Evolutionary conservation across 2,329 filamentous ascomycete genomes (phyloP), one percentile per base, ranked within the genome.

Genomic region (Arthrobotrys entomopaga): DNA sequence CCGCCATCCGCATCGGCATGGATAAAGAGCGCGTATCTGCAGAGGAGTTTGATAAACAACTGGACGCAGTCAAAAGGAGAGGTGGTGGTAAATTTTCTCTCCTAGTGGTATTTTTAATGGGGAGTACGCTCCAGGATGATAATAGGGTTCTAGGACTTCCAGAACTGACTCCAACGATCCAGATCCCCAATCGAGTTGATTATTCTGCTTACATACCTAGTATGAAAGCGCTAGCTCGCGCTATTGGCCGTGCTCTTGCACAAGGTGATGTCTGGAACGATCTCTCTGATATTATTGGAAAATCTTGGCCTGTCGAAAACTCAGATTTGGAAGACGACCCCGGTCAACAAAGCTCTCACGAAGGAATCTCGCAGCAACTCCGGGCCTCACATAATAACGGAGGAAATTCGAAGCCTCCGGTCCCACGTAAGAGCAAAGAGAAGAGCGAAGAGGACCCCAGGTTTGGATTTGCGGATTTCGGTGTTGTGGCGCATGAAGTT

Each of bases 401-500:
- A 13, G 13, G 34, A 6, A 13, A 40, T 7, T 7, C 7, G 7
- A 13, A 6, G 13, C 34, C 34, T 13, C 34, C 34, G 13, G 6
- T 13, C 7, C 7, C 34, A 40, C 6, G 6, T 40, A 40, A 40
- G 13, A 7, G 3, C 13, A 46, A 43, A 10, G 16, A 48, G 5
- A 52, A 52, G n/a, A 43, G 46, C 4, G 58, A 52, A 3, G 46
- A 52, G 1, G 46, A 43, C 20, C 58, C 50, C 20, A 46, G 50
- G 19, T 26, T 61, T 26, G 58, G 58, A 10, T n/a, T 40, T 10
- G 58, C 58, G 10, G 16, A 48, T 7, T 61, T 61, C 22, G 58
- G 58, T 19, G 43, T 61, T 16, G 58, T 61, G 1, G 46, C 46
- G 15, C 58, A 61, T 24, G 58, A 61, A 24, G 58, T 61, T 26